These are phyloP conservation scores for Pilatotrama ljubarskyi DNA, from an alignment of 768 basidiomycete genomes.

Conservation along the genomic window DNA sequence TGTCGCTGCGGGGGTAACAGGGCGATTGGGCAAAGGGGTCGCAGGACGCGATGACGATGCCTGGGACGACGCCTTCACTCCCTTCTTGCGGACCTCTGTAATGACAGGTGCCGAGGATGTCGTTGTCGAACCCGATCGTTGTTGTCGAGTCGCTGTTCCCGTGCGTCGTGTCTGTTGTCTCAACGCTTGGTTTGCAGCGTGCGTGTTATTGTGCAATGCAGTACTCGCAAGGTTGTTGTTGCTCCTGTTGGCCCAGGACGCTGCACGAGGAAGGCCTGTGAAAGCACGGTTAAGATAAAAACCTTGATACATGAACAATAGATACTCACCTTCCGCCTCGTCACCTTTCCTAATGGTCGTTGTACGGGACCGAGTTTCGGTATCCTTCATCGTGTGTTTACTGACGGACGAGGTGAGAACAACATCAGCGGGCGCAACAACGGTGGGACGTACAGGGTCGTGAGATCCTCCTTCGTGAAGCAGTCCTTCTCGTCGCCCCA, in stretches of 20 bases:
- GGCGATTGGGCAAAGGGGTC: constrained; percentile 48
- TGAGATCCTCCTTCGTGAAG: constrained; percentile 94
- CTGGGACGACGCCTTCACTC: constrained; percentile 46
- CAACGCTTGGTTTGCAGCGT: constrained; percentile 16
- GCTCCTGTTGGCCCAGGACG: constrained; percentile 44
- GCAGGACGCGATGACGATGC: constrained; percentile 58
- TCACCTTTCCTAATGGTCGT: constrained; percentile 56
- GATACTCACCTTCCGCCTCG: constrained; percentile 50
- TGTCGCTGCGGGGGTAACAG: constrained; percentile 46
- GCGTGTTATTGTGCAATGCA: constrained; percentile 32
- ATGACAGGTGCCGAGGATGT: constrained; percentile 24
- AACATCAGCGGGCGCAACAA: too few species aligned
- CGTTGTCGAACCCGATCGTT: constrained; percentile 40
- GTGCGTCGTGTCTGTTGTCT: constrained; percentile 27
- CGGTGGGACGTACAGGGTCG: constrained; percentile 69
- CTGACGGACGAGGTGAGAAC: too few species aligned
- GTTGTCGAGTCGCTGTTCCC: constrained; percentile 43
- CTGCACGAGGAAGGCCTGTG: constrained; percentile 59
- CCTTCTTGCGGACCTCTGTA: constrained; percentile 33
- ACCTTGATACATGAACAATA: neutral
- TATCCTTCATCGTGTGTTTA: constrained; percentile 92
- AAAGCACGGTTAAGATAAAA: constrained; percentile 2
- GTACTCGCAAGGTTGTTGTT: constrained; percentile 24
- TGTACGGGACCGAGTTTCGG: constrained; percentile 64
- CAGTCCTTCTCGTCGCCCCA: constrained; percentile 99